phyloP scores from a whole-genome alignment of 352 stramenopile species.

The Elongisporangium senticosum region DNA sequence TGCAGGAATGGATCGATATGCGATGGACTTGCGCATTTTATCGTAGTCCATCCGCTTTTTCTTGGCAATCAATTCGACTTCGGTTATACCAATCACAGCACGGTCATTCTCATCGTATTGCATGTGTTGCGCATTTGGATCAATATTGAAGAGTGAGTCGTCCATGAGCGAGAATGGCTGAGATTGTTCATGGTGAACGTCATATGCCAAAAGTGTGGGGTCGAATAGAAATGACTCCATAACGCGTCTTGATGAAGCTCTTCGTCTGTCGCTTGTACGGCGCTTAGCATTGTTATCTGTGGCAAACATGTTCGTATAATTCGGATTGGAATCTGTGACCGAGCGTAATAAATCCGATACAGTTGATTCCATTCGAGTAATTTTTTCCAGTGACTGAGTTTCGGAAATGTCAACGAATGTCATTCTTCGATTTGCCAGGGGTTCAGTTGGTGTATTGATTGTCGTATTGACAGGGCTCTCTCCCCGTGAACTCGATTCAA shows the following conservation, averaged over 20 bases:
- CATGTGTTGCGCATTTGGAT: conserved; percentile 40
- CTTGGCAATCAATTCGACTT: conserved; percentile 47
- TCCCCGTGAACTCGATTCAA: not conserved
- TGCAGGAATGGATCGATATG: conserved; percentile 43
- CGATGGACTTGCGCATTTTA: conserved; percentile 51
- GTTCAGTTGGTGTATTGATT: too few species aligned
- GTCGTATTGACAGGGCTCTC: not conserved
- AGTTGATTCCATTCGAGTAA: not conserved
- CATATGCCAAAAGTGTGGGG: conserved; percentile 49
- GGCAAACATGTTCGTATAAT: not conserved
- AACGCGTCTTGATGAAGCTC: conserved; percentile 13
- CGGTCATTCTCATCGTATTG: conserved; percentile 39
- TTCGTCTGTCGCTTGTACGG: conserved; percentile 3
- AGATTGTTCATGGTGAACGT: conserved; percentile 40
- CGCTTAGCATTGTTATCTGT: conserved; percentile 14
- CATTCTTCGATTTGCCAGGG: too few species aligned
- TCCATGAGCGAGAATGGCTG: conserved; percentile 50
- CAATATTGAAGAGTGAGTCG: conserved; percentile 43
- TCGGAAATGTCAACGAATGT: not conserved
- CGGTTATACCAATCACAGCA: conserved; percentile 6
- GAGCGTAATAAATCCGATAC: not conserved
- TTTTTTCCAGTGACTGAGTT: not conserved
- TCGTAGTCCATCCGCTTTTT: conserved; percentile 61
- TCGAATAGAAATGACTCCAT: conserved; percentile 26
- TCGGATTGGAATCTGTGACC: not conserved